phyloP scores from a whole-genome alignment of 2,329 filamentous ascomycete species.

The Aspergillus caelatus region DNA sequence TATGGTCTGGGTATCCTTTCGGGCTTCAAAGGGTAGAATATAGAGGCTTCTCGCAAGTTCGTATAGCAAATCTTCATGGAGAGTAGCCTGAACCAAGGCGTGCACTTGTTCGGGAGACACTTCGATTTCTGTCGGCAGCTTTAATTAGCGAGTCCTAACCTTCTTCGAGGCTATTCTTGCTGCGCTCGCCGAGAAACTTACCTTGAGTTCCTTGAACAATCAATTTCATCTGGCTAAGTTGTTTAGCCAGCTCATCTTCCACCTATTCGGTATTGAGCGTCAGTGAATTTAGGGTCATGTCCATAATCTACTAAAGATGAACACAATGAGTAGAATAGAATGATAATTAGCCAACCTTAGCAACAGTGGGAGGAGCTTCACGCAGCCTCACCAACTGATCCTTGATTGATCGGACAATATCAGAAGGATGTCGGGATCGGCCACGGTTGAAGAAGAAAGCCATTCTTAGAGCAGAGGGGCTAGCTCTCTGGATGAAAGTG shows the following conservation, averaged over 20 bases:
- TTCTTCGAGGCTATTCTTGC: neutral
- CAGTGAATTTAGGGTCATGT: conserved; percentile 10
- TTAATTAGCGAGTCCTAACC: conserved; percentile 12
- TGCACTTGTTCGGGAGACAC: conserved; percentile 85
- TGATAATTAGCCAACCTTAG: conserved; percentile 52
- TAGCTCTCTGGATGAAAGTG: conserved; percentile 3
- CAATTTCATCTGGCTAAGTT: conserved; percentile 87
- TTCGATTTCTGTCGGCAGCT: conserved; percentile 68
- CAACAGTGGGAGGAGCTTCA: conserved; percentile 54
- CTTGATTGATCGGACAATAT: conserved; percentile 65
- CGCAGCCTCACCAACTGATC: conserved; percentile 65
- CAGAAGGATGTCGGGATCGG: conserved; percentile 62
- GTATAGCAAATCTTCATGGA: conserved; percentile 87
- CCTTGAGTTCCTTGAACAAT: conserved; percentile 91
- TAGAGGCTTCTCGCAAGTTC: conserved; percentile 80
- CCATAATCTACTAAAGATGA: conserved; percentile 3
- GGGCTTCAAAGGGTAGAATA: conserved; percentile 88
- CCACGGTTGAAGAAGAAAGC: conserved; percentile 70
- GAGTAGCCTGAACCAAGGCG: conserved; percentile 79
- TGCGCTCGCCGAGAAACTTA: conserved; percentile 40
- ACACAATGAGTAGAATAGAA: conserved; percentile 1
- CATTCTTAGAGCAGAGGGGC: conserved; percentile 50
- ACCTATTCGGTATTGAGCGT: conserved; percentile 56
- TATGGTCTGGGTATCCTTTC: conserved; percentile 93
- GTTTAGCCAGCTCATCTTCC: conserved; percentile 82